Evolutionary conservation across 306 rosid genomes (phyloP).

Genomic region (Macrotyloma uniflorum): DNA sequence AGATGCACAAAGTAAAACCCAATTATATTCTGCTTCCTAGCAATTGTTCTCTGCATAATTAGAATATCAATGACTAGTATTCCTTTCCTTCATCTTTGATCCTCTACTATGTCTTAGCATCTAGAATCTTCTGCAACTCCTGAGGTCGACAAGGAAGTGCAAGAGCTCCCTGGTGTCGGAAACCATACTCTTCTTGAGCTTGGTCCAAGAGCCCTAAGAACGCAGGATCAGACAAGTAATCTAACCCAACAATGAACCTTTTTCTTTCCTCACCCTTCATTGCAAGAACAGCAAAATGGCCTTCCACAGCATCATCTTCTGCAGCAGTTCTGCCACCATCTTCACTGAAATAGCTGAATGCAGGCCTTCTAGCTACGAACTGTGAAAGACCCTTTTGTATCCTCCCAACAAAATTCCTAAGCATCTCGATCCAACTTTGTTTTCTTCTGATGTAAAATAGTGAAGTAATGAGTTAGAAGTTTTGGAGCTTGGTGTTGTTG

Average conservation of each 20-base stretch:
- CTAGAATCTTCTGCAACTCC: slow-evolving; percentile 59
- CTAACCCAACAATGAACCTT: slow-evolving; percentile 56
- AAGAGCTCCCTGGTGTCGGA: slow-evolving; percentile 63
- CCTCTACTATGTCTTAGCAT: slow-evolving; percentile 38
- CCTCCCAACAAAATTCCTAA: slow-evolving; percentile 41
- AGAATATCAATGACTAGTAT: too few species aligned
- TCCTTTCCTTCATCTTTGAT: not conserved
- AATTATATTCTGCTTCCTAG: too few species aligned
- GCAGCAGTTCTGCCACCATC: not conserved
- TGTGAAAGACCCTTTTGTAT: slow-evolving; percentile 51
- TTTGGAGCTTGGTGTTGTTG: not conserved
- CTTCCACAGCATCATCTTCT: not conserved
- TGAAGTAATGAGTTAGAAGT: not conserved
- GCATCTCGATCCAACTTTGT: slow-evolving; percentile 21
- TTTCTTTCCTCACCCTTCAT: slow-evolving; percentile 47
- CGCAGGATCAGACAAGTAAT: slow-evolving; percentile 53
- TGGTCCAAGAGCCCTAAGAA: slow-evolving; percentile 56
- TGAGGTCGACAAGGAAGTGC: slow-evolving; percentile 62
- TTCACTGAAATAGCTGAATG: slow-evolving; percentile 25
- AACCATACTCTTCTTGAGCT: slow-evolving; percentile 55
- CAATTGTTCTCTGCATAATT: too few species aligned
- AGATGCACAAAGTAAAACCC: too few species aligned
- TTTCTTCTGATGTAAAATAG: not conserved
- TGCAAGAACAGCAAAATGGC: slow-evolving; percentile 54
- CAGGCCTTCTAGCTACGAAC: slow-evolving; percentile 38